phyloP scores from a whole-genome alignment of 768 basidiomycete species.

The Lactifluus volemus region DNA sequence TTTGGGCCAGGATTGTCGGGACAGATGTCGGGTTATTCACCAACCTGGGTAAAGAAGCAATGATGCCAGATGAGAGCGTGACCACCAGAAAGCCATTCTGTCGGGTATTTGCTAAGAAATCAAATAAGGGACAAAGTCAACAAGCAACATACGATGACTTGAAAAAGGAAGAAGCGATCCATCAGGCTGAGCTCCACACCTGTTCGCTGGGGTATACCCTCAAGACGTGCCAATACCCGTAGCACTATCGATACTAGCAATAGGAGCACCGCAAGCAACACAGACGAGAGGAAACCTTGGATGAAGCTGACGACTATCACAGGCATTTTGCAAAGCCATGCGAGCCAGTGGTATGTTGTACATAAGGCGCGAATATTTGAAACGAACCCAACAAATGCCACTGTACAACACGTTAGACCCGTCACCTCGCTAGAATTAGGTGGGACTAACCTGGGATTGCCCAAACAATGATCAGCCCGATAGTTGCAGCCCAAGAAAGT shows the following conservation, averaged over 20 bases:
- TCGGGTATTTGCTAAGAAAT: background rate
- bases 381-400: slow-evolving; percentile 64
- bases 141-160: slow-evolving; percentile 60
- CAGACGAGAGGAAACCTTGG: slow-evolving; percentile 82
- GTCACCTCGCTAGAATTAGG: background rate
- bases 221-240: slow-evolving; percentile 72
- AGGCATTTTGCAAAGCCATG: slow-evolving; percentile 76
- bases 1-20: slow-evolving; percentile 63
- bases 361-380: slow-evolving; percentile 75
- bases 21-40: slow-evolving; percentile 59
- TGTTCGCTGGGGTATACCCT: slow-evolving; percentile 85
- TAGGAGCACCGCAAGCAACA: slow-evolving; percentile 84
- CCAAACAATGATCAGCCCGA: slow-evolving; percentile 82
- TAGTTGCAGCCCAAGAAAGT: slow-evolving; percentile 66
- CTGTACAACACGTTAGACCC: slow-evolving; percentile 10
- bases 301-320: slow-evolving; percentile 72
- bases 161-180: slow-evolving; percentile 88
- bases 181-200: slow-evolving; percentile 86
- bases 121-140: background rate
- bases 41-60: slow-evolving; percentile 57
- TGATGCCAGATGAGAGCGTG: slow-evolving; percentile 76
- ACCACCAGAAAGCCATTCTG: slow-evolving; percentile 94
- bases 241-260: slow-evolving; percentile 82
- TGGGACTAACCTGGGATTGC: slow-evolving; percentile 58
- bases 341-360: slow-evolving; percentile 54